Conservation (phyloP, 1,284 basidiomycete genomes). For the Neotropicomus parvogracilis region DNA sequence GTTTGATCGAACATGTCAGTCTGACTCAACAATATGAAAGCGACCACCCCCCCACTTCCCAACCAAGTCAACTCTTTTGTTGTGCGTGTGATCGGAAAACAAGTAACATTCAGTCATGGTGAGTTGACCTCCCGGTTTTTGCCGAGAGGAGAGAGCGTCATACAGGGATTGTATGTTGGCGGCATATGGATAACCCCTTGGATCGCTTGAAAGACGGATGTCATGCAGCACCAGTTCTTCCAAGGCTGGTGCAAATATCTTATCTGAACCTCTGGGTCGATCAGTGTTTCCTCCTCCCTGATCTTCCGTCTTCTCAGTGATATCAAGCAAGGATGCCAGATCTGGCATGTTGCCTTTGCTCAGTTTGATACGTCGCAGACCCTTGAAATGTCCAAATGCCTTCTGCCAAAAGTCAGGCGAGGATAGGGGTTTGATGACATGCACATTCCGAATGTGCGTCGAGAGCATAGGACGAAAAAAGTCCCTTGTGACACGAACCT, state of each 20-base stretch:
- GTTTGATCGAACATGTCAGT: no score
- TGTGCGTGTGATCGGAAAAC: no score
- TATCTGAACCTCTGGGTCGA: neutral
- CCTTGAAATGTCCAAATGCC: neutral
- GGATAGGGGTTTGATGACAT: neutral
- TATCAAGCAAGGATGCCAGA: neutral
- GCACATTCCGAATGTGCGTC: neutral
- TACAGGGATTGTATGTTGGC: neutral
- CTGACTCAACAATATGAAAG: neutral
- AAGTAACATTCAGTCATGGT: no score
- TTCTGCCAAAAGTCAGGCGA: neutral
- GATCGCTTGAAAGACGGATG: neutral
- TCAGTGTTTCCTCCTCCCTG: no score
- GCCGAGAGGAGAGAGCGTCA: neutral
- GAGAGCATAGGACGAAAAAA: neutral
- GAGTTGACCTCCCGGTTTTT: neutral
- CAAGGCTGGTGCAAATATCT: neutral
- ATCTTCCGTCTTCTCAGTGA: no score
- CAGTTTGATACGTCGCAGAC: conserved; percentile 1
- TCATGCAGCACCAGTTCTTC: neutral
- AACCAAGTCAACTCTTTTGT: neutral
- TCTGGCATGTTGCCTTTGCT: neutral
- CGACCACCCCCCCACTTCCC: neutral
- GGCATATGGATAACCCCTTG: neutral
- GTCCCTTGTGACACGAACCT: neutral